Conservation (phyloP, 805 yeast genomes). For the Starmerella floris region DNA sequence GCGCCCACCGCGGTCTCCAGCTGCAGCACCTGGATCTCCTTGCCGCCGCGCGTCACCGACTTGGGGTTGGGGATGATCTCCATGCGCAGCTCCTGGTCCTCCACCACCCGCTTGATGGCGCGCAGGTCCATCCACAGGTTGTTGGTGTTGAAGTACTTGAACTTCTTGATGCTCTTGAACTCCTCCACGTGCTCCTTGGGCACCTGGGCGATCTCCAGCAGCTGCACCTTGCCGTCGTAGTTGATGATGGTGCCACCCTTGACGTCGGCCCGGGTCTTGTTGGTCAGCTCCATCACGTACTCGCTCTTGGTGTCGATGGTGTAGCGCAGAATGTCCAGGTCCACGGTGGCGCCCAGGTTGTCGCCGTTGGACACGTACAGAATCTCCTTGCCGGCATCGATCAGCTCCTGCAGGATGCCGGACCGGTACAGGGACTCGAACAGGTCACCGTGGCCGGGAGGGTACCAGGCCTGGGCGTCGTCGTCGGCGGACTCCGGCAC, state of each 20-base stretch:
- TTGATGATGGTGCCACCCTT: constrained; percentile 98
- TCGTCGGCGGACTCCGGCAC: constrained; percentile 71
- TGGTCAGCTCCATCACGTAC: constrained; percentile 96
- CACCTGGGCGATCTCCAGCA: constrained; percentile 94
- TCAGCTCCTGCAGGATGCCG: constrained; percentile 79
- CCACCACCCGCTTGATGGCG: constrained; percentile 87
- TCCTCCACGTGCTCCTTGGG: constrained; percentile 98
- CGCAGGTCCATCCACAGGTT: constrained; percentile 93
- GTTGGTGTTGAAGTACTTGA: constrained; percentile 95
- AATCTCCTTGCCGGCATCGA: constrained; percentile 88
- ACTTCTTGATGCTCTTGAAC: constrained; percentile 91
- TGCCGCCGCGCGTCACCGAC: constrained; percentile 61
- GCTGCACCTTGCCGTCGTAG: constrained; percentile 86
- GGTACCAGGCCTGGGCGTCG: constrained; percentile 82
- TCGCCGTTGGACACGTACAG: constrained; percentile 96
- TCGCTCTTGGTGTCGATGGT: constrained; percentile 86
- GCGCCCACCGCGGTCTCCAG: constrained; percentile 99
- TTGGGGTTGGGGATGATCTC: constrained; percentile 95
- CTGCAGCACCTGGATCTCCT: constrained; percentile 76
- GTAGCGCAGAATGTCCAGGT: constrained; percentile 75
- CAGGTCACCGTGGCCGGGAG: constrained; percentile 99
- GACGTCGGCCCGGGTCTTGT: constrained; percentile 97
- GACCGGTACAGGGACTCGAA: constrained; percentile 80
- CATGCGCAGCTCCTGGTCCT: constrained; percentile 63
- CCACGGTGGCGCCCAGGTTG: constrained; percentile 96